phyloP scores from a whole-genome alignment of 1,284 basidiomycete species.

The Cystobasidium sp. region DNA sequence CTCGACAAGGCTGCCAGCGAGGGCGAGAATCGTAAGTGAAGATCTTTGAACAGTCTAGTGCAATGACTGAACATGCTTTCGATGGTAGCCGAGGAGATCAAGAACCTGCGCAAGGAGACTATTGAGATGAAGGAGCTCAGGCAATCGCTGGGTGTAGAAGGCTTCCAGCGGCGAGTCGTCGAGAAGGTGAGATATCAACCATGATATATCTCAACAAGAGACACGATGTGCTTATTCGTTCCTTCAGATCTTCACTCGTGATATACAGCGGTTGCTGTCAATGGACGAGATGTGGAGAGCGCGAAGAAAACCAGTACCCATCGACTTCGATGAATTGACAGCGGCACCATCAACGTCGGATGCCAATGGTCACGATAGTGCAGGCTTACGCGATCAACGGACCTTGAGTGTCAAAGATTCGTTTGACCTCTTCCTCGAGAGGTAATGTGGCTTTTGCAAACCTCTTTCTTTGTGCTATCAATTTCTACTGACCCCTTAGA shows the following conservation, averaged over 20 bases:
- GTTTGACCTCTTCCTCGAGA: constrained; percentile 77
- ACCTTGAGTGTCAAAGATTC: constrained; percentile 76
- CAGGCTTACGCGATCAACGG: constrained; percentile 76
- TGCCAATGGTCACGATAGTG: constrained; percentile 47
- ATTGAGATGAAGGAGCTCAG: constrained; percentile 83
- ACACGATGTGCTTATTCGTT: background rate
- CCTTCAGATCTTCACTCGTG: constrained; percentile 78
- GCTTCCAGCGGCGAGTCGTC: constrained; percentile 75
- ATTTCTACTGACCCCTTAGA: background rate
- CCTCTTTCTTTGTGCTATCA: background rate
- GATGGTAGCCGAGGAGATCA: constrained; percentile 80
- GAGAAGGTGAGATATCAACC: constrained; percentile 69
- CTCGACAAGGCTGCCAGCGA: constrained; percentile 82
- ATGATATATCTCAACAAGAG: background rate
- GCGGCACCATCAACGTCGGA: constrained; percentile 54
- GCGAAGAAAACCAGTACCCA: constrained; percentile 78
- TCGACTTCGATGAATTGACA: constrained; percentile 76
- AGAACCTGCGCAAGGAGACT: constrained; percentile 83
- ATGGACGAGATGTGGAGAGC: constrained; percentile 99
- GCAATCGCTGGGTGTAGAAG: constrained; percentile 58
- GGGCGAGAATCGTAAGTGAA: constrained; percentile 75
- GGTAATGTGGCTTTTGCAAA: constrained; percentile 60
- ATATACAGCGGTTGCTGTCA: constrained; percentile 83
- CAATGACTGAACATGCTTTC: no score
- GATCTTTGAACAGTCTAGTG: no score